A percentile compares a stretch with the other conserved stretches of the same genome.
These are phyloP conservation scores for Stromatinia cepivora DNA, from an alignment of 2,329 filamentous ascomycete genomes.

Conservation along the genomic window DNA sequence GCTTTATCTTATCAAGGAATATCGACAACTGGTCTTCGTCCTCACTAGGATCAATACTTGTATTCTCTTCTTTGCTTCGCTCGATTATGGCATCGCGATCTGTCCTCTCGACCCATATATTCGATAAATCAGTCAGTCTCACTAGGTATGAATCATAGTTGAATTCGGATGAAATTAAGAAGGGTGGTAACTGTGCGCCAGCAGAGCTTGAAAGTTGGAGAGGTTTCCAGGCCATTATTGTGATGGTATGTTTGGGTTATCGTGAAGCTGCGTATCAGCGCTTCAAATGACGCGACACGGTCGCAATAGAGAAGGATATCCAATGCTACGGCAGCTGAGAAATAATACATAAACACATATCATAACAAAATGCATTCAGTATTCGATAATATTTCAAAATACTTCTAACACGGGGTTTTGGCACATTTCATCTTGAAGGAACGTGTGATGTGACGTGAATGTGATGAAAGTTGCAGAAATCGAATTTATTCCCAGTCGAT, in stretches of 20 bases:
- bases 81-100: conserved; percentile 61
- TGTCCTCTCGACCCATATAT: conserved; percentile 70
- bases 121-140: conserved; percentile 68
- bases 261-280: not conserved
- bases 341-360: not conserved
- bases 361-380: not conserved
- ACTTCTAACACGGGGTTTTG: not conserved
- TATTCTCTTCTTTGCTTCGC: conserved; percentile 62
- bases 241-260: not conserved
- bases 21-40: conserved; percentile 64
- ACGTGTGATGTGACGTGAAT: not conserved
- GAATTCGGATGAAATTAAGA: conserved; percentile 64
- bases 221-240: conserved; percentile 35
- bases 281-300: not conserved
- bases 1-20: conserved; percentile 62
- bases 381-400: not conserved
- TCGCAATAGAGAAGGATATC: not conserved
- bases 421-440: not conserved
- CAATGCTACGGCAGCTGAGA: not conserved
- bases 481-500: not conserved
- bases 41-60: conserved; percentile 69
- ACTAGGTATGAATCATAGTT: conserved; percentile 59
- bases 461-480: not conserved
- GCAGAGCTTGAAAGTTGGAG: conserved; percentile 29
- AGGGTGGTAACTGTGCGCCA: conserved; percentile 51